Percentiles rank a stretch among this genome's conserved stretches.
Evolutionary conservation across 1,139 yeast genomes (phyloP).

Genomic region (Kodamaea alishanica): DNA sequence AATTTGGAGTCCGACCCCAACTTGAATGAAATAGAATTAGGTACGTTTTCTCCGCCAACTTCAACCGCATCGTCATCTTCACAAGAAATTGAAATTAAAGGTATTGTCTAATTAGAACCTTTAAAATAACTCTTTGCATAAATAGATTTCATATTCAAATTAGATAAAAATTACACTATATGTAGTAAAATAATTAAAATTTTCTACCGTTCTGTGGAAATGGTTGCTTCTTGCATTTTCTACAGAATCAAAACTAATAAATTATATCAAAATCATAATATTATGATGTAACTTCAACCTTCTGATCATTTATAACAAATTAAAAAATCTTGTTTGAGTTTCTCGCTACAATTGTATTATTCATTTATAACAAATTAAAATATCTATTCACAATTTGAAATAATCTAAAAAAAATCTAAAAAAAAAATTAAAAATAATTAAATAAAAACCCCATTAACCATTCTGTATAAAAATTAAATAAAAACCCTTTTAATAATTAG

Average conservation of each 20-base stretch:
- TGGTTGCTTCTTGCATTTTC: not conserved
- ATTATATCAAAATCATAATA: not conserved
- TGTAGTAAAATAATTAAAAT: not conserved
- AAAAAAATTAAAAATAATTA: constrained; percentile 4
- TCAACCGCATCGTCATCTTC: not conserved
- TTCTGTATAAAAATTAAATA: not conserved
- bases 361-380: too few relatives aligned
- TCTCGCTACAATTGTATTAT: constrained; percentile 1
- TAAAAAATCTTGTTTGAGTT: not conserved
- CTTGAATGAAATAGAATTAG: not conserved
- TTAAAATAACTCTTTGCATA: not conserved
- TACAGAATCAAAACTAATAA: too few relatives aligned
- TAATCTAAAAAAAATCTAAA: constrained; percentile 1
- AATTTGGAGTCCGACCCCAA: constrained; percentile 13
- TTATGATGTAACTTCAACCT: not conserved
- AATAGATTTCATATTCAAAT: not conserved
- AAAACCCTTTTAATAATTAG: constrained; percentile 1
- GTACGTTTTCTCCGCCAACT: not conserved
- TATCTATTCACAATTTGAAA: too few relatives aligned
- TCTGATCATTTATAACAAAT: constrained; percentile 1
- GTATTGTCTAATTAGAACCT: constrained; percentile 1
- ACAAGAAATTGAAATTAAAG: constrained; percentile 7
- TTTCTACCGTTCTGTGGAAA: not conserved
- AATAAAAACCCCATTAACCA: not conserved
- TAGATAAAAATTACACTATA: not conserved